Percentiles rank a stretch among this genome's conserved stretches.
Conservation (phyloP, 495 filamentous ascomycete genomes). For the Cercophora newfieldiana region DNA sequence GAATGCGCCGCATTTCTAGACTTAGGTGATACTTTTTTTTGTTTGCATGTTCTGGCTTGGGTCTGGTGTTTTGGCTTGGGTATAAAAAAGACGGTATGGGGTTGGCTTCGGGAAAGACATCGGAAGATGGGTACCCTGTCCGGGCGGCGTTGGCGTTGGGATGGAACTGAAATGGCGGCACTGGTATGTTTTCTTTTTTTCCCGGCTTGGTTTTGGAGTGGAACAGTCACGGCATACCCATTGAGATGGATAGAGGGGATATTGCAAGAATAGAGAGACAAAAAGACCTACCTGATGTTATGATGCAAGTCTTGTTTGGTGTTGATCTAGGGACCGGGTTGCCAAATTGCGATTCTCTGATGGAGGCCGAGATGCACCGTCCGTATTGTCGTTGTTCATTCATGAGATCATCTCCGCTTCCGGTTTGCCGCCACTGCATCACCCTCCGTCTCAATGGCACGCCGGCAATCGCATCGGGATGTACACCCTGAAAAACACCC, state of each 20-base stretch:
- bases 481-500: background rate
- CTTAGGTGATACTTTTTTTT: too few relatives aligned
- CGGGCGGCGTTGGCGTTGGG: too few relatives aligned
- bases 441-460: background rate
- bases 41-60: background rate
- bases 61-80: background rate
- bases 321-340: too few relatives aligned
- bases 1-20: conserved; percentile 50
- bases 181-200: background rate
- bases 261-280: background rate
- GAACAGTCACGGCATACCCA: background rate
- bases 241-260: background rate
- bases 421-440: background rate
- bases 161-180: too few relatives aligned
- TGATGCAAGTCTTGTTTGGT: too few relatives aligned
- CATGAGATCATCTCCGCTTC: background rate
- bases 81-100: background rate
- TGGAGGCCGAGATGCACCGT: too few relatives aligned
- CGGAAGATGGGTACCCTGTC: too few relatives aligned
- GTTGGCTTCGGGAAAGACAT: too few relatives aligned
- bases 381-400: background rate
- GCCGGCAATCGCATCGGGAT: background rate
- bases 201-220: background rate
- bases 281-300: too few relatives aligned
- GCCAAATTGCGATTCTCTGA: too few relatives aligned